phyloP scores from a whole-genome alignment of 1,284 basidiomycete genomes.

The Termitomyces sp. region DNA sequence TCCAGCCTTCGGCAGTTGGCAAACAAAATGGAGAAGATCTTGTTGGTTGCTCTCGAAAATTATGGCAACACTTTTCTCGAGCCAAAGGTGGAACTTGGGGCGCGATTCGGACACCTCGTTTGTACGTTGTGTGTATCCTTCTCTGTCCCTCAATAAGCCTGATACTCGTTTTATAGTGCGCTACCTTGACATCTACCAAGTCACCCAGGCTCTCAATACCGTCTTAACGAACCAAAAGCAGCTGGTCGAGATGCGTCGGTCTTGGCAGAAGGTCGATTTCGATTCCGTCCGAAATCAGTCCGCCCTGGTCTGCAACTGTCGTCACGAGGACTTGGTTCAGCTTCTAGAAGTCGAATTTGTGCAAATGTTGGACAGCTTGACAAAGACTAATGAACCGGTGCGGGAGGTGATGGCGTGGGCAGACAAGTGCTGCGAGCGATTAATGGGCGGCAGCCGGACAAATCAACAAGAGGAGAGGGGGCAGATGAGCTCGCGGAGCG shows the following conservation, averaged over 20 bases:
- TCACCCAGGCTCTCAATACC: conserved; percentile 80
- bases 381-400: conserved; percentile 76
- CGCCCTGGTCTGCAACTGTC: conserved; percentile 86
- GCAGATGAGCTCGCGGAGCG: conserved; percentile 80
- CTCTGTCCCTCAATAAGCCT: conserved; percentile 10
- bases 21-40: conserved; percentile 88
- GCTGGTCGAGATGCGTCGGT: conserved; percentile 77
- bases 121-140: conserved; percentile 41
- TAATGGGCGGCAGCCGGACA: conserved; percentile 65
- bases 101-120: conserved; percentile 83
- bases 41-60: conserved; percentile 72
- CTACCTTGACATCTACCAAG: conserved; percentile 85
- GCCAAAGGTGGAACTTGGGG: conserved; percentile 84
- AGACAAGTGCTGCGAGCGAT: conserved; percentile 77
- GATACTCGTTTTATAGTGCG: conserved; percentile 47
- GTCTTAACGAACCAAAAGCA: conserved; percentile 84
- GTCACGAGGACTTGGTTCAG: conserved; percentile 82
- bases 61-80: conserved; percentile 88
- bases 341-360: conserved; percentile 82
- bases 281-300: conserved; percentile 87
- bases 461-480: conserved; percentile 60
- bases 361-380: conserved; percentile 62
- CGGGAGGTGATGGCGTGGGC: conserved; percentile 85
- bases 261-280: conserved; percentile 83
- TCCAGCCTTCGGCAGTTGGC: conserved; percentile 73